Conservation (phyloP, 148 eudicot genomes). For the Pouteria glomerata region DNA sequence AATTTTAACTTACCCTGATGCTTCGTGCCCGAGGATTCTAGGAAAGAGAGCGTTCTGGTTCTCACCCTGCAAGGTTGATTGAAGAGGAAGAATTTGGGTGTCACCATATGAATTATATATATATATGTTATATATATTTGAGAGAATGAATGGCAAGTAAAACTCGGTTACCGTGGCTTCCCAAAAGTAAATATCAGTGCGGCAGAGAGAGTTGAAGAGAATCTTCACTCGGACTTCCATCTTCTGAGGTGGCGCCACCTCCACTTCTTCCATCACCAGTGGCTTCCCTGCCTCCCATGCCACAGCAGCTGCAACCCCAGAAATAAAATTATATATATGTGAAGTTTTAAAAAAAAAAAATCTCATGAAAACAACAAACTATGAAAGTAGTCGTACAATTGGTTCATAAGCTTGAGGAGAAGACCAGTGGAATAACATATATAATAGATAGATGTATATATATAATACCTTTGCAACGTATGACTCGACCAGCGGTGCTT, state of each 20-base stretch:
- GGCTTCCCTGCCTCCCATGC: constrained; percentile 46
- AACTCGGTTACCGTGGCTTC: constrained; percentile 23
- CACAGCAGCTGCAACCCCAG: constrained; percentile 36
- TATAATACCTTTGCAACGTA: constrained; percentile 20
- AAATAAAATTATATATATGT: too few relatives aligned
- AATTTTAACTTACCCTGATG: constrained; percentile 42
- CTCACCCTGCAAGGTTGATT: constrained; percentile 22
- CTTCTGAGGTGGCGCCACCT: constrained; percentile 45
- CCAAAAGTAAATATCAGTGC: constrained; percentile 38
- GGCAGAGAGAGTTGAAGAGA: constrained; percentile 36
- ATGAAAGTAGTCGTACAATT: too few relatives aligned
- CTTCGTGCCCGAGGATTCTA: constrained; percentile 47
- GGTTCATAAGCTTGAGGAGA: too few relatives aligned
- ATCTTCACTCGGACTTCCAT: constrained; percentile 32
- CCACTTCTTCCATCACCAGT: constrained; percentile 44
- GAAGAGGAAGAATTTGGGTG: constrained; percentile 10
- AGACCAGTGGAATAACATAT: too few relatives aligned
- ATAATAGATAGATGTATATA: too few relatives aligned
- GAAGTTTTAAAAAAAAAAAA: too few relatives aligned
- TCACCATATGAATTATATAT: background rate
- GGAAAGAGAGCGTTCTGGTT: constrained; percentile 29
- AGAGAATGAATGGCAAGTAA: background rate
- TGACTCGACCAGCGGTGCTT: constrained; percentile 19
- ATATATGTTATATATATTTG: background rate
- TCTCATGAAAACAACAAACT: too few relatives aligned